Evolutionary conservation across 148 eudicot species (phyloP), one percentile per base, ranked within the genome.

Genomic region (Chenopodium suecicum): DNA sequence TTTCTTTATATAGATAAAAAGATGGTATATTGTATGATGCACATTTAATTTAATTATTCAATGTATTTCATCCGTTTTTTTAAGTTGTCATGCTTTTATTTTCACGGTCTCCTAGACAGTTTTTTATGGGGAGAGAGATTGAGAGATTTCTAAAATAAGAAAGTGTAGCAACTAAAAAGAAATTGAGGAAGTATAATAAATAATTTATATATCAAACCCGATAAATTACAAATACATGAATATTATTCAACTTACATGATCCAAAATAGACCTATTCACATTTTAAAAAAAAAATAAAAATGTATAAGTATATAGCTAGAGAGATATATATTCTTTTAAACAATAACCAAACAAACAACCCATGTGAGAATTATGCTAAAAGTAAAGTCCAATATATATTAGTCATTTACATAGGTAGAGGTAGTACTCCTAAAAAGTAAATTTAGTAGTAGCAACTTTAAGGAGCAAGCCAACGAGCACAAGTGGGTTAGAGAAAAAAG

Each of bases 401-500:
- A 25, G 27, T 70, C 4, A 41, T 22, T 44, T 72, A 37, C 27
- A 56, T 27, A 13, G n/a, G 5, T 5, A 66, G 5, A 54, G 46
- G 44, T 50, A 50, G 66, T 63, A 56, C 54, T 8, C 10, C 22
- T n/a, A 37, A 65, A 80, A 62, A 62, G 56, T 8, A 19, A 1
- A 54, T 20, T 23, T 32, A 46, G 41, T 46, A 70, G 81, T 64
- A 13, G 90, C 91, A 76, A 92, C 90, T 74, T 88, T 89, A 27
- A 86, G 80, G 31, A 92, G 89, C 83, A 92, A 89, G 22, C 87
- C 92, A 77, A 88, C 82, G 37, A 93, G 88, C 72, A 84, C 29
- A 84, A 89, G 90, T 0, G 97, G 94, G 69, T 86, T 70, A 52
- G 97, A 93, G 83, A 93, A 89, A 68, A 88, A 89, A 5, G 97